A percentile compares a stretch with the other conserved stretches of the same genome.
Conservation (phyloP, 2,329 filamentous ascomycete genomes). For the Stemphylium beticola region DNA sequence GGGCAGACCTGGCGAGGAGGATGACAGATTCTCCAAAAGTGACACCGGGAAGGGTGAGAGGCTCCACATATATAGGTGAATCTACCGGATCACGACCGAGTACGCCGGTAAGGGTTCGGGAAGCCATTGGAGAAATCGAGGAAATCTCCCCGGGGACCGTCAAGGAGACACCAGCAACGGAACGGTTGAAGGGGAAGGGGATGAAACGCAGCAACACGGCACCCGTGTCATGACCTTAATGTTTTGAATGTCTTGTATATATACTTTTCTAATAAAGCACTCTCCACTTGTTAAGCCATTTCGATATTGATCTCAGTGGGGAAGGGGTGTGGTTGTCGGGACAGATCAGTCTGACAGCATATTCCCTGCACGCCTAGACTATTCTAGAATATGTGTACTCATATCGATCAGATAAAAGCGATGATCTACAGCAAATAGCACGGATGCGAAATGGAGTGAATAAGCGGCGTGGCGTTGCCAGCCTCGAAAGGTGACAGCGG, state of each 20-base stretch:
- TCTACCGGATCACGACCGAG: background rate
- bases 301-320: too few relatives aligned
- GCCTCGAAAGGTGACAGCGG: conserved; percentile 18
- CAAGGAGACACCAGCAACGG: conserved; percentile 10
- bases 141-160: conserved; percentile 7
- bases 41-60: conserved; percentile 5
- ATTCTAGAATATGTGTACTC: background rate
- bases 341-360: too few relatives aligned
- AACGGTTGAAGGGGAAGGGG: conserved; percentile 16
- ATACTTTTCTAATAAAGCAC: conserved; percentile 14
- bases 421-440: conserved; percentile 30
- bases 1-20: conserved; percentile 8
- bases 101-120: conserved; percentile 6
- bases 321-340: too few relatives aligned
- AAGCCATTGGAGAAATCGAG: conserved; percentile 7
- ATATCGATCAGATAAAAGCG: conserved; percentile 17
- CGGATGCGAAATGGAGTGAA: conserved; percentile 23
- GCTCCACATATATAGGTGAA: conserved; percentile 3
- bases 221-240: conserved; percentile 4
- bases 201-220: conserved; percentile 16
- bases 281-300: conserved; percentile 10
- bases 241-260: conserved; percentile 7
- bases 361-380: background rate
- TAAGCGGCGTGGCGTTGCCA: conserved; percentile 31
- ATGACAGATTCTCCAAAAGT: conserved; percentile 6